Evolutionary conservation across 2,329 filamentous ascomycete species (phyloP), one percentile per base, ranked within the genome.

Genomic region (Ceratocystis harringtonii): DNA sequence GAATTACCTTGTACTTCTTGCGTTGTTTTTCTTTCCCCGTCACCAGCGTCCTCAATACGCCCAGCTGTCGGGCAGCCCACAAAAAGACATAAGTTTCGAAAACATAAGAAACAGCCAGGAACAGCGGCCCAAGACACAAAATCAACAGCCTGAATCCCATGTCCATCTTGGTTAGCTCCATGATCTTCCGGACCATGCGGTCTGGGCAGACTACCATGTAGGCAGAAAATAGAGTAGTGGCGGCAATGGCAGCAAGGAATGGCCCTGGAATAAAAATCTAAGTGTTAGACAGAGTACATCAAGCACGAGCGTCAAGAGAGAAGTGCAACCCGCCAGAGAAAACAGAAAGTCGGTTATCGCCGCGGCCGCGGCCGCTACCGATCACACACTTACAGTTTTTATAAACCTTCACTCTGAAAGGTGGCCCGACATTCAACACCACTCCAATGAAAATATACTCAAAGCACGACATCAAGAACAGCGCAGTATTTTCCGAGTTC

Each of bases 361-460:
- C 22, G 22, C 22, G 22, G 2, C 22, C 32, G 1, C 32, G 32
- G 32, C 12, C 8, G 32, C 1, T 10, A 10, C 2, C 32, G 10
- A 12, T 3, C 12, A 50, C 8, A 22, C 28, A 78, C 86, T 76
- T 74, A 91, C 89, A 83, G 72, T 99, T 99, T 67, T 87, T 81
- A 19, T 78, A 78, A 78, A 91, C 90, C 17, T 84, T 82, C 71
- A 94, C 88, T 64, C 94, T 82, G 77, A 96, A 99, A 0, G 94
- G 94, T 43, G 84, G 85, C 0, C 94, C 95, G n/a, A 94, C 90
- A 70, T 88, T 95, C 36, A 99, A 80, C 0, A 97, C 88, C 48
- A 97, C 81, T 3, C 90, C 94, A 0, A 90, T 89, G 25, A 96
- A 80, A 45, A 95, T 95, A 74, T 99, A 99, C 73, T 97, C 92